Percentiles rank a stretch among this genome's conserved stretches.
Conservation (phyloP, 305 asterid genomes). For the Fraxinus platypoda region DNA sequence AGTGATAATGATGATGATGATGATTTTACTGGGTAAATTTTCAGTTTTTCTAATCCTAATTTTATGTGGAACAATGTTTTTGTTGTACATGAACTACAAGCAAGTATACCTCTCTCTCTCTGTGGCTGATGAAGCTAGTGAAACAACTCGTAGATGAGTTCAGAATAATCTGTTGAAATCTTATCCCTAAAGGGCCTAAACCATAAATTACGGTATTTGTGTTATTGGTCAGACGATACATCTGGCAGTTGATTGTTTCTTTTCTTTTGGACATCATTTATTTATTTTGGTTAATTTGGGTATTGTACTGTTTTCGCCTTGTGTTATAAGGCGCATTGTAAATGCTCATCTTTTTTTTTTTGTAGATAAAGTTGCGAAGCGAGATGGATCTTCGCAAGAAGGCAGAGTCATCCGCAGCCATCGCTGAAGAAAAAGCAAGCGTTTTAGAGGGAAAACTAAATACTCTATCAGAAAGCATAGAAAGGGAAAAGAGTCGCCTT, state of each 20-base stretch:
- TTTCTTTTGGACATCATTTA: constrained; percentile 4
- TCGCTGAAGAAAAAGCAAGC: constrained; percentile 76
- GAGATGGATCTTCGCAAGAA: constrained; percentile 77
- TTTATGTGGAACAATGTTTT: not conserved
- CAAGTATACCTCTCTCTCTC: not conserved
- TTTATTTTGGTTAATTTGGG: not conserved
- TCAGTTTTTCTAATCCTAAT: too few relatives aligned
- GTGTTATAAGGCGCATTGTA: constrained; percentile 3
- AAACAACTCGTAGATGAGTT: not conserved
- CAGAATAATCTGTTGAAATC: not conserved
- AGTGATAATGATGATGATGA: not conserved
- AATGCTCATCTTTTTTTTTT: constrained; percentile 17
- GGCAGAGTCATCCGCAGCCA: constrained; percentile 69
- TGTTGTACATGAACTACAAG: not conserved
- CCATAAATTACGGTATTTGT: not conserved
- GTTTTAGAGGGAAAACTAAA: constrained; percentile 61
- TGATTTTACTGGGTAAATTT: too few relatives aligned
- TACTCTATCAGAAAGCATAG: constrained; percentile 59
- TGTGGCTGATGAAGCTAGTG: not conserved
- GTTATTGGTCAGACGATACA: not conserved
- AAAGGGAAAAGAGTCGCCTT: constrained; percentile 67
- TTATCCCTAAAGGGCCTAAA: not conserved
- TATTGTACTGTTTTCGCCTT: constrained; percentile 16
- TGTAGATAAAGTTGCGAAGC: constrained; percentile 65
- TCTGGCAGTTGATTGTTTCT: constrained; percentile 2